phyloP scores from a whole-genome alignment of 306 rosid species.

The Geum urbanum region DNA sequence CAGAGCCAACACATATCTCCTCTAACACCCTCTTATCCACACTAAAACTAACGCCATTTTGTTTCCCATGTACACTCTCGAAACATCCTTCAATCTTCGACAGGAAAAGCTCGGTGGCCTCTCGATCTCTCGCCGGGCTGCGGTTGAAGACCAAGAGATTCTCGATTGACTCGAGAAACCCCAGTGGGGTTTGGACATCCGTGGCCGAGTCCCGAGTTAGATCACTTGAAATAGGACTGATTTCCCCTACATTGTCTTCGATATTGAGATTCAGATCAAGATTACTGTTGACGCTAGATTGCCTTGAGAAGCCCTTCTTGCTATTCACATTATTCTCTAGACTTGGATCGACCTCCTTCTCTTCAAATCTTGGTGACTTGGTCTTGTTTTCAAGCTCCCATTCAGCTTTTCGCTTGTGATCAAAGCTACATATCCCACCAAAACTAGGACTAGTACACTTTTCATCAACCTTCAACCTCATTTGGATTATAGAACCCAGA shows the following conservation, averaged over 20 bases:
- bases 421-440: constrained; percentile 37
- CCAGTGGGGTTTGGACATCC: constrained; percentile 37
- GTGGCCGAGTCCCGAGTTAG: constrained; percentile 46
- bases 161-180: constrained; percentile 45
- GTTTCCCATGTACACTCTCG: constrained; percentile 45
- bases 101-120: constrained; percentile 43
- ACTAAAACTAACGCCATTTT: constrained; percentile 44
- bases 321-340: constrained; percentile 27
- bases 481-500: constrained; percentile 41
- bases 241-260: constrained; percentile 36
- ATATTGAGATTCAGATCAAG: constrained; percentile 69
- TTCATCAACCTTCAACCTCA: constrained; percentile 53
- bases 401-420: constrained; percentile 64
- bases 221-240: constrained; percentile 58
- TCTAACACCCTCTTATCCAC: constrained; percentile 75
- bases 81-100: constrained; percentile 50
- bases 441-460: constrained; percentile 25
- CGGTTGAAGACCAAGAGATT: constrained; percentile 47
- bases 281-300: constrained; percentile 56
- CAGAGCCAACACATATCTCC: constrained; percentile 54
- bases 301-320: constrained; percentile 50
- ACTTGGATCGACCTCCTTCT: constrained; percentile 26
- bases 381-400: constrained; percentile 50
- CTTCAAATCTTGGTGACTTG: constrained; percentile 49
- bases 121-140: constrained; percentile 49